Conservation (phyloP, 805 yeast species). For the Maudiozyma turicensis region DNA sequence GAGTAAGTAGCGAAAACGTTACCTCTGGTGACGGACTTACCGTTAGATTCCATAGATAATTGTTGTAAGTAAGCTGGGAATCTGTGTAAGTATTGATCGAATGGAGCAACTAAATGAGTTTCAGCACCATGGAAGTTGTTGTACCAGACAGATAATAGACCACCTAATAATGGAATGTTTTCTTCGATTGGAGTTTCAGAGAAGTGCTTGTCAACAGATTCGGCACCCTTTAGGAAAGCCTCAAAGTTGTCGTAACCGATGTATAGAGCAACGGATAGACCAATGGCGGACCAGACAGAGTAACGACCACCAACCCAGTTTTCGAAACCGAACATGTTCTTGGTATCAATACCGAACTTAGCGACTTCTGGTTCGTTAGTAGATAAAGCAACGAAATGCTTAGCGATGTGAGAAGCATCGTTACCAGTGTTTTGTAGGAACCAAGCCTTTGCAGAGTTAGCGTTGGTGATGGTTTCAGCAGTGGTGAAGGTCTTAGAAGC, state of each 20-base stretch:
- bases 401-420: slow-evolving; percentile 68
- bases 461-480: slow-evolving; percentile 95
- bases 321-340: slow-evolving; percentile 97
- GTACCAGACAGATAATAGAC: slow-evolving; percentile 93
- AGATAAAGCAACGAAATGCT: slow-evolving; percentile 94
- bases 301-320: slow-evolving; percentile 99
- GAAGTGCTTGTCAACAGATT: slow-evolving; percentile 93
- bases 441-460: slow-evolving; percentile 92
- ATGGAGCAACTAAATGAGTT: slow-evolving; percentile 96
- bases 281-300: slow-evolving; percentile 99
- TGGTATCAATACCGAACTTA: slow-evolving; percentile 94
- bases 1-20: slow-evolving; percentile 87
- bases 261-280: slow-evolving; percentile 88
- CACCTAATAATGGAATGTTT: slow-evolving; percentile 91
- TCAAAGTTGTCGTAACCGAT: slow-evolving; percentile 94
- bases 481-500: slow-evolving; percentile 99
- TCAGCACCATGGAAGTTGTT: slow-evolving; percentile 97
- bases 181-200: slow-evolving; percentile 71
- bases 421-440: slow-evolving; percentile 58
- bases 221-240: slow-evolving; percentile 90
- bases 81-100: slow-evolving; percentile 96
- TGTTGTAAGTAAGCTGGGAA: slow-evolving; percentile 99
- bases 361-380: slow-evolving; percentile 87
- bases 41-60: slow-evolving; percentile 97
- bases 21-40: slow-evolving; percentile 93